Conservation (phyloP, 1,284 basidiomycete species). For the Ustilago loliicola region DNA sequence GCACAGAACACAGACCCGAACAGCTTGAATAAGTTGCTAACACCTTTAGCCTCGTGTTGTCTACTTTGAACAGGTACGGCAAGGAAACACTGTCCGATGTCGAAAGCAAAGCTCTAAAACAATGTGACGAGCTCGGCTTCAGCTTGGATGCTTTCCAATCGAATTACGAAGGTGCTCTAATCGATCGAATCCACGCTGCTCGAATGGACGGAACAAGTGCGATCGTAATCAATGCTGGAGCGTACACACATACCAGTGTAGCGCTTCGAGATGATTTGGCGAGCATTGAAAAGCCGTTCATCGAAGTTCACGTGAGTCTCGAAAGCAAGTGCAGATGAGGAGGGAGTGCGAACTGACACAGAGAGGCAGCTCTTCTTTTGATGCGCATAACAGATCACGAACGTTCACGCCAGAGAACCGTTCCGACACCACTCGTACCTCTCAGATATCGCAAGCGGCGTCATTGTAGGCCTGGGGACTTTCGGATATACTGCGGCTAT, state of each 20-base stretch:
- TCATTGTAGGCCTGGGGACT: constrained; percentile 64
- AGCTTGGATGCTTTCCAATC: constrained; percentile 62
- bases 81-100: constrained; percentile 66
- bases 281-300: constrained; percentile 67
- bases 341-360: too few species aligned
- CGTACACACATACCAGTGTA: constrained; percentile 70
- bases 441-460: constrained; percentile 67
- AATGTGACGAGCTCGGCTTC: constrained; percentile 18
- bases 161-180: constrained; percentile 70
- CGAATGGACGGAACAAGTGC: constrained; percentile 38
- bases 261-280: constrained; percentile 69
- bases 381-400: constrained; percentile 59
- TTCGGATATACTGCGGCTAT: constrained; percentile 49
- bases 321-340: too few species aligned
- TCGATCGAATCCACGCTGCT: constrained; percentile 69
- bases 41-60: neutral
- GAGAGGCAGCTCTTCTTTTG: neutral
- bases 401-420: constrained; percentile 69
- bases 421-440: constrained; percentile 71
- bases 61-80: constrained; percentile 61
- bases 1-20: neutral
- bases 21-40: neutral
- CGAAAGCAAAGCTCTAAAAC: constrained; percentile 6
- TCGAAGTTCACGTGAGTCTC: constrained; percentile 69
- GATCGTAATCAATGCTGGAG: constrained; percentile 70